Evolutionary conservation across 495 filamentous ascomycete genomes (phyloP), one percentile per base, ranked within the genome.

Genomic region (Coniosporium apollinis): DNA sequence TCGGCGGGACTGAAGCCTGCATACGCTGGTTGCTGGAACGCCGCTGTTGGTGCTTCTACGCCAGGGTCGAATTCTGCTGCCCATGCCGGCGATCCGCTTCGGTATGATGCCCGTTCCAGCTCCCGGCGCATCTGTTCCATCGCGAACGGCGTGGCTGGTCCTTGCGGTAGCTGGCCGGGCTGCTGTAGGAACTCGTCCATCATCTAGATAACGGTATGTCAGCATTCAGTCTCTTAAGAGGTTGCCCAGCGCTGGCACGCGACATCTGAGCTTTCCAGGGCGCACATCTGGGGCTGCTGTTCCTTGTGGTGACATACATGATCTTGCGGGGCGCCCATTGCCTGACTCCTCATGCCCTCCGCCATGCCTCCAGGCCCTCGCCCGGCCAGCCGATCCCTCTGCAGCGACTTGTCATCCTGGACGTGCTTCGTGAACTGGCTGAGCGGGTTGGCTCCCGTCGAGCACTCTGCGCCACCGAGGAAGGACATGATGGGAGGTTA

Each of bases 371-470:
- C 69, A 1, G 77, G 71, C 19, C 74, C 72, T 35, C 75, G 61
- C 44, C 81, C 80, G 22, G 76, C 74, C 39, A 94, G 63, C 25
- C 89, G 66, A 57, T 97, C 89, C 45, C 84, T 69, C 55, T 94
- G 87, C 36, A 94, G 67, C 19, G 79, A 83, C 61, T 86, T 94
- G 63, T 96, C 89, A 62, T 93, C 82, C 48, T 83, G 76, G 34
- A 85, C 79, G 52, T 92, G 82, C 55, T 96, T 97, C 19, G 81
- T 78, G 54, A 97, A 92, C 68, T 94, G 91, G 48, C 79, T 83
- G 39, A 97, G 76, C 36, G 91, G 91, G 58, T 96, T 97, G 49
- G 76, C 83, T 36, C 81, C 85, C 28, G 89, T 94, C 31, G 89
- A 96, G 66, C 89, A 97, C 60, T 96, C 89, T 45, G 85, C 81